Evolutionary conservation across 345 rosid genomes (phyloP).

Genomic region (Zanthoxylum bungeanum): DNA sequence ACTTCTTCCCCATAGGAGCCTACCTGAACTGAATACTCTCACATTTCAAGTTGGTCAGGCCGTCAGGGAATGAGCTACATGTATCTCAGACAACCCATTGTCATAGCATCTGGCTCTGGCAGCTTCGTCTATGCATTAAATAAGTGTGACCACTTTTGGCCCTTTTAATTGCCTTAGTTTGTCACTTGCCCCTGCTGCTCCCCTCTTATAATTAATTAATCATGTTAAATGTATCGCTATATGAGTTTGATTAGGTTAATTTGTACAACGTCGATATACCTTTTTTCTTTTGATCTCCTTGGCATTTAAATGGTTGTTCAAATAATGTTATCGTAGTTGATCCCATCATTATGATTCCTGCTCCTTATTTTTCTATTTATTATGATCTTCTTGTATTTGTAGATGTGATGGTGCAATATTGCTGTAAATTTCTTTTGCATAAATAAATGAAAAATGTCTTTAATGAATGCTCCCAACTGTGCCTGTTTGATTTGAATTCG

Average conservation of each 20-base stretch:
- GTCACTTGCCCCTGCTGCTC: not conserved
- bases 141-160: not conserved
- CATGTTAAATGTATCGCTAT: no score
- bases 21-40: not conserved
- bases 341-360: not conserved
- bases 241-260: constrained; percentile 1
- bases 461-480: not conserved
- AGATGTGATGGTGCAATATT: constrained; percentile 3
- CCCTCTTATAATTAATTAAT: not conserved
- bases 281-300: not conserved
- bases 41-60: not conserved
- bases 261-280: not conserved
- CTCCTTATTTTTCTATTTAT: not conserved
- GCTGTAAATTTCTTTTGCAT: not conserved
- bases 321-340: not conserved
- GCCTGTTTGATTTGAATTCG: constrained; percentile 1
- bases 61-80: not conserved
- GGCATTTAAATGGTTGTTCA: not conserved
- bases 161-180: not conserved
- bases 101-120: no score
- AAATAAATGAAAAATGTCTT: not conserved
- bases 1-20: not conserved
- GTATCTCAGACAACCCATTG: no score
- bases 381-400: not conserved
- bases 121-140: not conserved